phyloP scores from a whole-genome alignment of 2,329 filamentous ascomycete genomes.

The Colletotrichum chlorophyti region DNA sequence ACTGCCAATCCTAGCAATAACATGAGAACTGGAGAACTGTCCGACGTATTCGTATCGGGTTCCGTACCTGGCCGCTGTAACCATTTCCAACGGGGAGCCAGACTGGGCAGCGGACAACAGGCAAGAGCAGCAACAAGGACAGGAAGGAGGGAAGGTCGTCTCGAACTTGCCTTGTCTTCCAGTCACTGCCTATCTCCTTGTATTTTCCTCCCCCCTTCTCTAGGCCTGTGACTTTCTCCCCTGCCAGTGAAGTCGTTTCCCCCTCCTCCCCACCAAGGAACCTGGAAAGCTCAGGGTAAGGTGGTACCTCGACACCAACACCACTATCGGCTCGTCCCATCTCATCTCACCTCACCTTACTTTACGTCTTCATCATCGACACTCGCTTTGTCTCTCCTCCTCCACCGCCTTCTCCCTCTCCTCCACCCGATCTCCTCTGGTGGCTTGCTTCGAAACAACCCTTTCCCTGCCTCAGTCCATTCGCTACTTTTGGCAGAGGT shows the following conservation, averaged over 20 bases:
- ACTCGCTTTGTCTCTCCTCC: conserved; percentile 2
- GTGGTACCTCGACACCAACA: background rate
- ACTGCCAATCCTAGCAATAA: too few species aligned
- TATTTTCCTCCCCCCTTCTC: background rate
- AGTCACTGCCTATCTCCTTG: background rate
- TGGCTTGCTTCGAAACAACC: conserved; percentile 8
- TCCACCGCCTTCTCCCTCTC: background rate
- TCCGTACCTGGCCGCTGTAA: background rate
- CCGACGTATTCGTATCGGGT: background rate
- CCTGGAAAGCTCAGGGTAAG: too few species aligned
- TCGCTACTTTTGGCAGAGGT: background rate
- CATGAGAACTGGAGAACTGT: too few species aligned
- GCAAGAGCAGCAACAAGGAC: too few species aligned
- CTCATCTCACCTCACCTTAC: background rate
- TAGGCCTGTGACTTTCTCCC: background rate
- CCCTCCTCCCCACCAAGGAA: too few species aligned
- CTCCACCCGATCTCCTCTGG: background rate
- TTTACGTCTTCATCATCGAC: conserved; percentile 1
- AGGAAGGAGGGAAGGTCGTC: too few species aligned
- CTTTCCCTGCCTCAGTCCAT: background rate
- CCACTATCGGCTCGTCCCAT: background rate
- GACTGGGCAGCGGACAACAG: too few species aligned
- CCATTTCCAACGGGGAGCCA: background rate
- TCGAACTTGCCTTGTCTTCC: too few species aligned
- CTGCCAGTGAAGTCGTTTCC: too few species aligned